A percentile compares a stretch with the other conserved stretches of the same genome.
These are phyloP conservation scores for Arabidopsis thaliana DNA, from an alignment of 345 rosid species.

Conservation along the genomic window TAIR10.1 NC_003070.9:897501-898000, in stretches of 20 bases:
- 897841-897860: not conserved
- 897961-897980: not conserved
- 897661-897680: too few relatives aligned
- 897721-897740: not conserved
- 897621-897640: not conserved
- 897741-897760: too few relatives aligned
- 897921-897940: conserved; percentile 25
- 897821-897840: not conserved
- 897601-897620: not conserved
- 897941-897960: not conserved
- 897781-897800: too few relatives aligned
- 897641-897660: not conserved
- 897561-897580: conserved; percentile 34
- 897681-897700: too few relatives aligned
- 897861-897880: conserved; percentile 3
- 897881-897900: conserved; percentile 17
- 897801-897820: too few relatives aligned
- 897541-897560: conserved; percentile 41
- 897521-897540: conserved; percentile 24
- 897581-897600: conserved; percentile 17
- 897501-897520: conserved; percentile 5
- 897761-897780: too few relatives aligned
- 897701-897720: not conserved
- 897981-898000: not conserved
- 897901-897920: conserved; percentile 5